Evolutionary conservation across 108 stramenopile species (phyloP), one percentile per base, ranked within the genome.

Genomic region (Nitzschia sp.): DNA sequence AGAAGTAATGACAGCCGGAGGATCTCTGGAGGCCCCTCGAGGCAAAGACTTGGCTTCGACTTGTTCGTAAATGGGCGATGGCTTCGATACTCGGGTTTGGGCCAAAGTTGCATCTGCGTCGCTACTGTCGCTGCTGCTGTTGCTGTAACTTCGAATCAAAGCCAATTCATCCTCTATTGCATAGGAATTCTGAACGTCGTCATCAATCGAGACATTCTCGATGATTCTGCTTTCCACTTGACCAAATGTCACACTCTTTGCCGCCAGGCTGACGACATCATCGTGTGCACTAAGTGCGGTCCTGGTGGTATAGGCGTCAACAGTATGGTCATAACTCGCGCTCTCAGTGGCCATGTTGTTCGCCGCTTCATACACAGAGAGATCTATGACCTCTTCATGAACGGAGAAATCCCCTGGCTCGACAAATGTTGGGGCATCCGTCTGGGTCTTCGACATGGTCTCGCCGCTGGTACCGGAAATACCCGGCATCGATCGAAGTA

Each of bases 41-140:
- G 47, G 27, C 49, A 53, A 3, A 18, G 47, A 53, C 46, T 35
- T 55, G 27, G 59, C 59, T 35, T 54, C 49, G n/a, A 72, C 36
- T 26, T 61, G 60, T 27, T 62, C 71, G 49, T 72, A 63, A 54
- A 63, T 72, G n/a, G 71, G 61, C 9, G 71, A 63, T 34, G 61
- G 60, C 32, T 60, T n/a, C 3, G 71, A 72, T 17, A 46, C 60
- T 17, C 59, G 70, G 18, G 38, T 23, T 61, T 71, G 59, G 4
- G 30, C 51, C 28, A 46, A n/a, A 26, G 23, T 59, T 15, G 25
- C 31, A n/a, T n/a, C n/a, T n/a, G n/a, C 23, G 17, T 33, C 2
- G 31, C 29, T 46, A 29, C 24, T 23, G 18, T 54, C 25, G 18
- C 11, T 8, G 25, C 47, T 48, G 3, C 58, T 29, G 2, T 21